Percentiles rank a stretch among this genome's conserved stretches.
Evolutionary conservation across 106 monocot species (phyloP).

Genomic region (Platanthera zijinensis): DNA sequence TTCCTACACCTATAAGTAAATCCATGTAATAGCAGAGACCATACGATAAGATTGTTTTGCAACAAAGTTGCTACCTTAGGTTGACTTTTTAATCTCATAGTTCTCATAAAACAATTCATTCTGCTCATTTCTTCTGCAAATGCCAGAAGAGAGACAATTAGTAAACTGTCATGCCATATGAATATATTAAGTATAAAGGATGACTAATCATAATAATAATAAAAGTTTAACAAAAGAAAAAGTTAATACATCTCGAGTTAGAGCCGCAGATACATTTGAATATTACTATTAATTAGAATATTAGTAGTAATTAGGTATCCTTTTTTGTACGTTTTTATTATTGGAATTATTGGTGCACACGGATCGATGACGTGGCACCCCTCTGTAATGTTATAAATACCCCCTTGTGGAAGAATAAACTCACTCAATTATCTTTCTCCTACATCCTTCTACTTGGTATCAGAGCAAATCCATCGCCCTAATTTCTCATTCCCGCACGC

Average conservation of each 20-base stretch:
- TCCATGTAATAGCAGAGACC: neutral
- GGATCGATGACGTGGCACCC: too few species aligned
- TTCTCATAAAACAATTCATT: neutral
- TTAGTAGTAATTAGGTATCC: too few species aligned
- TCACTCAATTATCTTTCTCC: too few species aligned
- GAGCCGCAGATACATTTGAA: neutral
- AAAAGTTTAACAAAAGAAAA: neutral
- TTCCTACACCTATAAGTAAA: neutral
- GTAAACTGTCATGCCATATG: neutral
- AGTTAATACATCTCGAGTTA: neutral
- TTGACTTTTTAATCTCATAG: neutral
- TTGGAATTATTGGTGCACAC: too few species aligned
- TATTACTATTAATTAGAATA: too few species aligned
- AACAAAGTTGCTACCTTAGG: neutral
- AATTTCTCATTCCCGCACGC: too few species aligned
- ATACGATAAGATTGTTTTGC: neutral
- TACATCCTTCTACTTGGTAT: too few species aligned
- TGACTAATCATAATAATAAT: neutral
- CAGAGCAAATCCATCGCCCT: too few species aligned
- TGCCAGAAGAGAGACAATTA: neutral
- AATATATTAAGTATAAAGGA: neutral
- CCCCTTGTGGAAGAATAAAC: too few species aligned
- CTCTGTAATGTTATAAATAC: too few species aligned
- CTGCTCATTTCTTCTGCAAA: conserved; percentile 1
- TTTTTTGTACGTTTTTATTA: too few species aligned